A percentile compares a stretch with the other conserved stretches of the same genome.
Conservation (phyloP, 1,139 yeast genomes). For the Hanseniaspora gamundiae region DNA sequence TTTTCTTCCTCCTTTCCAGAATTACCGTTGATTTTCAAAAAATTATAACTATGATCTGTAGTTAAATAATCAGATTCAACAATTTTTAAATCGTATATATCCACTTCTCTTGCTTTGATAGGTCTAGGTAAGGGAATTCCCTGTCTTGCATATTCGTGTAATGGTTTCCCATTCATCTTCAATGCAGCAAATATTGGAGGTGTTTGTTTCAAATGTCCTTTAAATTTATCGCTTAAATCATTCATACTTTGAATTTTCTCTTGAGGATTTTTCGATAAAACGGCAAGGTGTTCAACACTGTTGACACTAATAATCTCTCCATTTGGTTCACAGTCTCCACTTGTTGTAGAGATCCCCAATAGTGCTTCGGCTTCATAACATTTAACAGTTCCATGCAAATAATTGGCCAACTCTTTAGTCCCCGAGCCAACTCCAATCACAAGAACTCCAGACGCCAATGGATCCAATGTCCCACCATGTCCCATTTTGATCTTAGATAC, state of each 20-base stretch:
- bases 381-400: constrained; percentile 60
- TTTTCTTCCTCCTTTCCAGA: constrained; percentile 30
- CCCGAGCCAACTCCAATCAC: constrained; percentile 88
- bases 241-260: constrained; percentile 23
- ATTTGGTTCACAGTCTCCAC: constrained; percentile 66
- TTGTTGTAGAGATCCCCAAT: constrained; percentile 82
- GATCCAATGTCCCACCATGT: constrained; percentile 97
- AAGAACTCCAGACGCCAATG: constrained; percentile 84
- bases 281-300: constrained; percentile 44
- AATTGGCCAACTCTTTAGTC: constrained; percentile 66
- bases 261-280: background rate
- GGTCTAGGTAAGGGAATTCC: constrained; percentile 75
- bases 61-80: constrained; percentile 29
- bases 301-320: constrained; percentile 63
- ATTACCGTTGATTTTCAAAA: constrained; percentile 27
- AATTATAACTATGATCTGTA: constrained; percentile 43
- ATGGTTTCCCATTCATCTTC: constrained; percentile 86
- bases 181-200: constrained; percentile 94
- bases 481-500: constrained; percentile 75
- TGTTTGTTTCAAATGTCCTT: constrained; percentile 73
- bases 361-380: constrained; percentile 76
- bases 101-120: constrained; percentile 65
- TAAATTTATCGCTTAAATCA: constrained; percentile 44
- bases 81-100: constrained; percentile 43
- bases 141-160: constrained; percentile 88